Evolutionary conservation across 257 asterid species (phyloP), one percentile per base, ranked within the genome.

Genomic region (Verbena officinalis): DNA sequence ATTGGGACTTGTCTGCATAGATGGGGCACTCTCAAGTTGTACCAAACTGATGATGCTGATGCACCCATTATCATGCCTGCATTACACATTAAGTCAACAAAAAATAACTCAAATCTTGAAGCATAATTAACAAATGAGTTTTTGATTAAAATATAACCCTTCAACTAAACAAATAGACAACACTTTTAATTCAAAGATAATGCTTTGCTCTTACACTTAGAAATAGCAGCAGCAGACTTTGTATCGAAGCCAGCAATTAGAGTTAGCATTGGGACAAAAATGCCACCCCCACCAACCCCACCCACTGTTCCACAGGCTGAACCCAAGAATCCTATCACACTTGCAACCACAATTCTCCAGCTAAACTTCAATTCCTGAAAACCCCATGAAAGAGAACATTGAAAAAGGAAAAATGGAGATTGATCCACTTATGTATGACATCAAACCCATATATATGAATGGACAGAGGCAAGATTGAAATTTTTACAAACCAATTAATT

Each of bases 51-150:
- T 15, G 99, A 80, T 62, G 96, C 91, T 21, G 99, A 68, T 33
- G 98, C 99, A 51, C 99, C 97, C 98, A 90, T 94, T 64, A 94
- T 94, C 99, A 94, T 94, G 73, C 99, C 99, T 94, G 80, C 38
- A 34, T n/a, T n/a, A n/a, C n/a, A n/a, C n/a, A n/a, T n/a, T n/a
- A n/a, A n/a, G n/a, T n/a, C n/a, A n/a, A n/a, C n/a, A n/a, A n/a
- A n/a, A n/a, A n/a, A n/a, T n/a, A n/a, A n/a, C n/a, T n/a, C n/a
- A n/a, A n/a, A n/a, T n/a, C n/a, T n/a, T n/a, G n/a, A n/a, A n/a
- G n/a, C n/a, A n/a, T n/a, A n/a, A n/a, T n/a, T n/a, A n/a, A n/a
- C n/a, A n/a, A n/a, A n/a, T n/a, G n/a, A n/a, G n/a, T n/a, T n/a
- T n/a, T n/a, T n/a, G n/a, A n/a, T n/a, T n/a, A n/a, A n/a, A n/a